A percentile compares a stretch with the other conserved stretches of the same genome.
These are phyloP conservation scores for Metschnikowia reukaufii DNA, from an alignment of 805 yeast species.

Conservation along the genomic window DNA sequence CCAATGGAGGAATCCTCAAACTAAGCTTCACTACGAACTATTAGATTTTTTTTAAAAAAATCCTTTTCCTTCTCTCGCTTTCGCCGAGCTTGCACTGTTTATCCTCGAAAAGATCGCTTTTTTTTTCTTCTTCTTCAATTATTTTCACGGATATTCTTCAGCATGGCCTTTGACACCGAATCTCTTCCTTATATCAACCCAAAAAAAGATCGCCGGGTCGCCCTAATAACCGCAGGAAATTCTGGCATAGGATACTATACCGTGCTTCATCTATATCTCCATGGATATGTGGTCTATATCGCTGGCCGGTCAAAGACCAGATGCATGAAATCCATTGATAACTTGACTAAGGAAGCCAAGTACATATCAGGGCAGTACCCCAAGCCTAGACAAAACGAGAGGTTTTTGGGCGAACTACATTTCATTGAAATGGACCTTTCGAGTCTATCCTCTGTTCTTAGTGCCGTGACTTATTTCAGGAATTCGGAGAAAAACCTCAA, in stretches of 20 bases:
- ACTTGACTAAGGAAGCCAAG: constrained; percentile 55
- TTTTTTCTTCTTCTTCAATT: no score
- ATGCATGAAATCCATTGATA: constrained; percentile 56
- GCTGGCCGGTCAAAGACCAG: constrained; percentile 66
- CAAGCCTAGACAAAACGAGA: constrained; percentile 20
- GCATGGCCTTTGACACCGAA: constrained; percentile 13
- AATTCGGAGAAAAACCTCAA: constrained; percentile 52
- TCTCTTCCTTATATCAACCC: constrained; percentile 65
- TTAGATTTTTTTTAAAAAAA: no score
- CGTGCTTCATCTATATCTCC: constrained; percentile 71
- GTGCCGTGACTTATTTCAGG: constrained; percentile 48
- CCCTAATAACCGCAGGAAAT: constrained; percentile 78
- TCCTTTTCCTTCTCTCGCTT: no score
- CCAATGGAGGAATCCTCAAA: not conserved
- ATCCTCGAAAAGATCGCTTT: no score
- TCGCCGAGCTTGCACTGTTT: no score
- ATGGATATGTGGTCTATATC: constrained; percentile 73
- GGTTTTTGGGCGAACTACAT: constrained; percentile 50
- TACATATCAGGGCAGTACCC: constrained; percentile 24
- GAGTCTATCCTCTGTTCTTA: constrained; percentile 31
- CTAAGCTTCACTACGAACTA: not conserved
- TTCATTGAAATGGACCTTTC: constrained; percentile 57
- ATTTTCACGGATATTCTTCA: not conserved
- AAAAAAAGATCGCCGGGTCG: constrained; percentile 52
- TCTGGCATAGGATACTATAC: constrained; percentile 81